Evolutionary conservation across 208 protist genomes (phyloP).

Genomic region (Leptomonas pyrrhocoris): DNA sequence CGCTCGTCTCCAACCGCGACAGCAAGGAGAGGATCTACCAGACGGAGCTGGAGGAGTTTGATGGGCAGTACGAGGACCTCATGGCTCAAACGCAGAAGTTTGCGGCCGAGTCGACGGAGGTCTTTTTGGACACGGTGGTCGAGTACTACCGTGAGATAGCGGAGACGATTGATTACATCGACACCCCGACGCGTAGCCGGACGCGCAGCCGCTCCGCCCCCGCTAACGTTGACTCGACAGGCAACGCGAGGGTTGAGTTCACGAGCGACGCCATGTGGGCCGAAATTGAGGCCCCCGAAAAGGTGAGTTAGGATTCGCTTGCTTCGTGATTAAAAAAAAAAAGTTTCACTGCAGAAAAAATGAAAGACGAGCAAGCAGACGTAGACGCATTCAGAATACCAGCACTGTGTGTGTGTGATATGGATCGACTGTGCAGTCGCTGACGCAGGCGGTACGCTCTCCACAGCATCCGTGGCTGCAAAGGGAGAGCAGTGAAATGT

Average conservation of each 20-base stretch:
- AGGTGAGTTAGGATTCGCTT: too few species aligned
- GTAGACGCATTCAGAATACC: too few species aligned
- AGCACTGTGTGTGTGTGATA: too few species aligned
- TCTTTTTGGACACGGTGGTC: conserved; percentile 33
- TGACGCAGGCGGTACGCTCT: too few species aligned
- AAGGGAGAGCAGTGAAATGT: too few species aligned
- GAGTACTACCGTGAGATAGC: conserved; percentile 28
- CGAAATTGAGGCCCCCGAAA: neutral
- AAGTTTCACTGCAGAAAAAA: neutral
- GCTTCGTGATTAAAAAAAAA: neutral
- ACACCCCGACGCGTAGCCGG: conserved; percentile 12
- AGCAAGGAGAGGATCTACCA: conserved; percentile 11
- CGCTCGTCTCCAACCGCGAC: conserved; percentile 12
- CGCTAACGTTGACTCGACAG: neutral
- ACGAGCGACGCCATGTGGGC: neutral
- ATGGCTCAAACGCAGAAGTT: conserved; percentile 22
- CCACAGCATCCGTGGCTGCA: too few species aligned
- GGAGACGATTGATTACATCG: conserved; percentile 13
- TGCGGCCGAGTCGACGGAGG: conserved; percentile 22
- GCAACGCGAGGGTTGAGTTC: neutral
- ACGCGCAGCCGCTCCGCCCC: conserved; percentile 3
- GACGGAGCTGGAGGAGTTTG: conserved; percentile 20
- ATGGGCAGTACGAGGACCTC: conserved; percentile 26
- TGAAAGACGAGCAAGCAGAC: too few species aligned
- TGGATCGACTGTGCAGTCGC: too few species aligned